phyloP scores from a whole-genome alignment of 805 yeast genomes.

The Kregervanrija fluxuum region DNA sequence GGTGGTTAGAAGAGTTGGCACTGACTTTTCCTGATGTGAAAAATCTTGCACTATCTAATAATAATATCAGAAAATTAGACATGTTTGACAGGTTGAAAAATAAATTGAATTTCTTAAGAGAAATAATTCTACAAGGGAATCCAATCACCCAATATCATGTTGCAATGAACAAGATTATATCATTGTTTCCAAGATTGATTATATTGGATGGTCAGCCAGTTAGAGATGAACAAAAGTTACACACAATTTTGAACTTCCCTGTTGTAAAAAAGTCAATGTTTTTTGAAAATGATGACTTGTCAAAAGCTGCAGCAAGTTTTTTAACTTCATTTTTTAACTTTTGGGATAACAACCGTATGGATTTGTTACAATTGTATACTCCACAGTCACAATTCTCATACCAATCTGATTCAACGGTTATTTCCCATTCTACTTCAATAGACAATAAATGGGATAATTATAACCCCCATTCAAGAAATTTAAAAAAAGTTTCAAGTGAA shows the following conservation, averaged over 20 bases:
- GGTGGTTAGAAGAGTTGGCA: slow-evolving; percentile 54
- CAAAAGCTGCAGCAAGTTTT: slow-evolving; percentile 67
- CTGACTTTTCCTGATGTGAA: slow-evolving; percentile 66
- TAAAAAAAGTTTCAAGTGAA: slow-evolving; percentile 51
- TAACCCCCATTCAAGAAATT: slow-evolving; percentile 67
- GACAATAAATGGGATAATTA: slow-evolving; percentile 53
- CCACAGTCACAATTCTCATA: slow-evolving; percentile 79
- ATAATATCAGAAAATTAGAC: slow-evolving; percentile 52
- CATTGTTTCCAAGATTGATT: slow-evolving; percentile 70
- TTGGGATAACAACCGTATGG: slow-evolving; percentile 77
- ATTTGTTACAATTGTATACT: slow-evolving; percentile 67
- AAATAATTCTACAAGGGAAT: slow-evolving; percentile 70
- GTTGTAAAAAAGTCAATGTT: slow-evolving; percentile 55
- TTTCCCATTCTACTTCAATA: slow-evolving; percentile 19
- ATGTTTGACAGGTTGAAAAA: slow-evolving; percentile 69
- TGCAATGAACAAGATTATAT: slow-evolving; percentile 56
- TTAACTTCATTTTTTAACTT: slow-evolving; percentile 64
- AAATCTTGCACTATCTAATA: slow-evolving; percentile 76
- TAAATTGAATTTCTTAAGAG: slow-evolving; percentile 67
- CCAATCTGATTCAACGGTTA: slow-evolving; percentile 62
- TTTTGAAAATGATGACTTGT: slow-evolving; percentile 71
- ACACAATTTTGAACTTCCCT: slow-evolving; percentile 47
- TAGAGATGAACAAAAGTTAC: slow-evolving; percentile 62
- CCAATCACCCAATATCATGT: slow-evolving; percentile 45
- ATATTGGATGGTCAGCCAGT: slow-evolving; percentile 73